phyloP scores from a whole-genome alignment of 441 rosid genomes.

The Croton setiger region DNA sequence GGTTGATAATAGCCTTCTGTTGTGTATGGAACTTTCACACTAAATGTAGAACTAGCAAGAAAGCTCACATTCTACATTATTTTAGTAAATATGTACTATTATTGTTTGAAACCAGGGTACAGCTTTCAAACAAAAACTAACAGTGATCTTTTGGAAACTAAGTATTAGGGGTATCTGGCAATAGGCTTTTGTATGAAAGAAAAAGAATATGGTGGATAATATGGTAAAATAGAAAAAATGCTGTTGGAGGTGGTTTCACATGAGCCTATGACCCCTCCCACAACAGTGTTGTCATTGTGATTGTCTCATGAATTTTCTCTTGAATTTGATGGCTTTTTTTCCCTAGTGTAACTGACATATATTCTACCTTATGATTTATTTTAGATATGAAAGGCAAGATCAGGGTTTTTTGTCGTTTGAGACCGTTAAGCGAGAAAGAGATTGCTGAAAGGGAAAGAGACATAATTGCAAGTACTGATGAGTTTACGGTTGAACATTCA shows the following conservation, averaged over 20 bases:
- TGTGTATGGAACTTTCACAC: neutral
- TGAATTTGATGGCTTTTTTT: neutral
- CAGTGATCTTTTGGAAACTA: neutral
- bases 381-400: slow-evolving; percentile 98
- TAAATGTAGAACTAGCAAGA: no score
- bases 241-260: neutral
- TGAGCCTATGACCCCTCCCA: neutral
- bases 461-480: slow-evolving; percentile 53
- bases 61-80: no score
- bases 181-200: neutral
- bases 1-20: neutral
- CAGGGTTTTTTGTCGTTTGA: slow-evolving; percentile 84
- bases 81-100: no score
- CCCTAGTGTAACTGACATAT: neutral
- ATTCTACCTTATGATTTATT: slow-evolving; percentile 13
- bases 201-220: neutral
- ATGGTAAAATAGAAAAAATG: neutral
- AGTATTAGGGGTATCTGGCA: neutral
- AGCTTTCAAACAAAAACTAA: neutral
- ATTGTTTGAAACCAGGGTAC: neutral
- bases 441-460: slow-evolving; percentile 47
- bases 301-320: slow-evolving; percentile 5
- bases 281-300: neutral
- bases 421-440: slow-evolving; percentile 86
- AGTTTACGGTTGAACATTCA: slow-evolving; percentile 85